Evolutionary conservation across 306 rosid species (phyloP).

Genomic region (Trichosanthes truncata): DNA sequence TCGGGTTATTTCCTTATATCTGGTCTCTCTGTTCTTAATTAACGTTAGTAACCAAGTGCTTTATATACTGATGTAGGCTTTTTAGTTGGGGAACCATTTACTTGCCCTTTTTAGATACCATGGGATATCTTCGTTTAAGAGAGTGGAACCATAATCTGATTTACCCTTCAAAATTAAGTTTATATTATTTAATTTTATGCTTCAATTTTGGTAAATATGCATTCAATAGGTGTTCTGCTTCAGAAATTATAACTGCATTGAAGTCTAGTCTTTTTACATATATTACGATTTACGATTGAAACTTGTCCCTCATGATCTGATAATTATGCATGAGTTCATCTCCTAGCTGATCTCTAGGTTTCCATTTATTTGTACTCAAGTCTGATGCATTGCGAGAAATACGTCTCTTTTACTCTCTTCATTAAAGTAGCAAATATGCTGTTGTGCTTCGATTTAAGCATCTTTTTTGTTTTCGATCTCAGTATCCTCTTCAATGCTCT

Average conservation of each 20-base stretch:
- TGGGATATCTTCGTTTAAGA: slow-evolving; percentile 14
- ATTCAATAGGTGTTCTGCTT: neutral
- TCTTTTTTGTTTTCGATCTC: slow-evolving; percentile 20
- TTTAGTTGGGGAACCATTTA: slow-evolving; percentile 3
- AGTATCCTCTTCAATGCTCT: slow-evolving; percentile 41
- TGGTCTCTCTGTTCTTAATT: slow-evolving; percentile 5
- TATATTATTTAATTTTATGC: neutral
- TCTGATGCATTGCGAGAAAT: neutral
- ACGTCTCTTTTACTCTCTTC: neutral
- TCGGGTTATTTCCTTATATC: slow-evolving; percentile 11
- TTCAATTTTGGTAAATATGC: neutral
- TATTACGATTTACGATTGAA: neutral
- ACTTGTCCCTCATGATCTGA: neutral
- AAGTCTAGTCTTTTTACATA: neutral
- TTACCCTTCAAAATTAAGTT: slow-evolving; percentile 8
- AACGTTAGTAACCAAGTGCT: slow-evolving; percentile 3
- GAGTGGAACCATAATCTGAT: slow-evolving; percentile 12
- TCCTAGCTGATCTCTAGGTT: neutral
- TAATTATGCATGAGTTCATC: neutral
- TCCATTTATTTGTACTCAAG: neutral
- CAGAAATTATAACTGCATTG: neutral
- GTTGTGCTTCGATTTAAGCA: neutral
- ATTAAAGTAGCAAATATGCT: neutral
- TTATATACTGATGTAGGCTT: neutral
- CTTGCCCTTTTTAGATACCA: neutral